Evolutionary conservation across 768 basidiomycete species (phyloP), one percentile per base, ranked within the genome.

Genomic region (Tricholoma sp.): DNA sequence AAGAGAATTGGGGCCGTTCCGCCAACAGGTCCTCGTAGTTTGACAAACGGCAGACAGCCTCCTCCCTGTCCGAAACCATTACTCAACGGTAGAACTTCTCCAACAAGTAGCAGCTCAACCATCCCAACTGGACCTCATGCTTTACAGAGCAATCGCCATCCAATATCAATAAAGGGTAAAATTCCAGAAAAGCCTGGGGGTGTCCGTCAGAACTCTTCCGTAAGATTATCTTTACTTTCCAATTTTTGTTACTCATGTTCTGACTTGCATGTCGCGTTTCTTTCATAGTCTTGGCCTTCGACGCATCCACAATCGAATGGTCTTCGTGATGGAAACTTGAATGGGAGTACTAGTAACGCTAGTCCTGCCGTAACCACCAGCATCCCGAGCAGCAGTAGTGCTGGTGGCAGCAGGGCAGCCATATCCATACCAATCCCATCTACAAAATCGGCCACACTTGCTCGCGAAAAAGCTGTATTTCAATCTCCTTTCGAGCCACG

Each of bases 21-120:
- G 8, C 86, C 86, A 11, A 88, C 84, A 1, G 86, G 83, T 1
- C 86, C 86, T 14, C 78, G 86, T 45, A 85, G 83, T 65, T 74
- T 87, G 47, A 31, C 47, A 47, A 70, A 75, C 50, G 54, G 65
- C 5, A 61, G 65, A 52, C 59, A 58, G 22, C 70, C 67, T 11
- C 70, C 70, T 22, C 67, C 66, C 14, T 69, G 72, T 43, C 68
- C 76, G 51, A 83, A 83, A 64, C 67, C 73, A 50, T 68, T 75
- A 49, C 64, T 73, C 57, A 82, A 83, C 57, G 81, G 79, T 12
- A 59, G 63, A 45, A 55, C 43, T 50, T 31, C 53, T 19, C 59
- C 66, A 52, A 35, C 60, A 34, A 57, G 46, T 45, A 55, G 50
- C 21, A 61, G 52, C 37, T 58, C 66, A 29, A 62, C 61, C 60